Conservation (phyloP, 331 rosid genomes). For the Erythrophleum ivorense region DNA sequence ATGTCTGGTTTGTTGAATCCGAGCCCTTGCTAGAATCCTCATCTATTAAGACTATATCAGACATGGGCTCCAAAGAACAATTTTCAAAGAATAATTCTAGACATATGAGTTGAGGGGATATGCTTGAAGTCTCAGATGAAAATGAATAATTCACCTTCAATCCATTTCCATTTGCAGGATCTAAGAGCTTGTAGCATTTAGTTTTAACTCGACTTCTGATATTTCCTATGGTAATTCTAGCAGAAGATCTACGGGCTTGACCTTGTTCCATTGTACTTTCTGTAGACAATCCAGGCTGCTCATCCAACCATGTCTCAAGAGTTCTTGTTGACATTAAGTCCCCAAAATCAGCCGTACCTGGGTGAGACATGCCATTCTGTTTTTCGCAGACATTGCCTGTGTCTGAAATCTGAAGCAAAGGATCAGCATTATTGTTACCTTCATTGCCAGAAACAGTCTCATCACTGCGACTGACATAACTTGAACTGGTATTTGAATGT, state of each 20-base stretch:
- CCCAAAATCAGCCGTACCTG: constrained; percentile 63
- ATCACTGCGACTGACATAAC: constrained; percentile 52
- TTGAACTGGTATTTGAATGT: constrained; percentile 63
- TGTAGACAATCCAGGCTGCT: constrained; percentile 65
- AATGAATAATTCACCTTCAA: constrained; percentile 86
- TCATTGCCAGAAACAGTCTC: constrained; percentile 57
- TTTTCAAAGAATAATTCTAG: constrained; percentile 75
- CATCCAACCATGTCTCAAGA: constrained; percentile 92
- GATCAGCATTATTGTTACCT: constrained; percentile 54
- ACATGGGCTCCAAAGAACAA: constrained; percentile 75
- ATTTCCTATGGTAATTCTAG: constrained; percentile 88
- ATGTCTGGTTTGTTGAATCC: constrained; percentile 56
- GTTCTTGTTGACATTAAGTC: constrained; percentile 81
- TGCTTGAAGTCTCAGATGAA: constrained; percentile 71
- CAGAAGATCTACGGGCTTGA: constrained; percentile 62
- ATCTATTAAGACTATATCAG: constrained; percentile 62
- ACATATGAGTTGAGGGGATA: constrained; percentile 81
- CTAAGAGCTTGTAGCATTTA: constrained; percentile 76
- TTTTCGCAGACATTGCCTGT: constrained; percentile 48
- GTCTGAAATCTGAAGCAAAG: constrained; percentile 80
- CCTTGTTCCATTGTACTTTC: constrained; percentile 56
- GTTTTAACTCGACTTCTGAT: constrained; percentile 64
- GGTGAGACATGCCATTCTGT: constrained; percentile 58
- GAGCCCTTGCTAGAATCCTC: constrained; percentile 66
- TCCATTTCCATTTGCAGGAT: constrained; percentile 86